Evolutionary conservation across 257 asterid species (phyloP), one percentile per base, ranked within the genome.

Genomic region (Primulina tabacum): DNA sequence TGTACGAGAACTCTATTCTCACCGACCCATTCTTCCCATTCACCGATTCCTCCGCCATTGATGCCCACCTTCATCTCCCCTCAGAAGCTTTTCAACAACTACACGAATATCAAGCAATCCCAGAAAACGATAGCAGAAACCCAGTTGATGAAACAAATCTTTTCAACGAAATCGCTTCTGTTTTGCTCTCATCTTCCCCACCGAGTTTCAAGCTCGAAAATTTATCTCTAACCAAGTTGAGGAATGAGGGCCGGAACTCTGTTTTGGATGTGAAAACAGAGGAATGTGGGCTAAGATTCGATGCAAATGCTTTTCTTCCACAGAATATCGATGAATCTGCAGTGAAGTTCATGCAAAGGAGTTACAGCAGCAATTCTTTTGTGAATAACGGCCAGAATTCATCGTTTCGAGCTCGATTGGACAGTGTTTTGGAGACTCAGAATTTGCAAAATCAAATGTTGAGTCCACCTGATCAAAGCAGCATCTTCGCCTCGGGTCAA

Each of bases 311-410:
- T 6, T 35, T 70, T 68, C 37, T 79, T 56, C 81, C 79, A 12
- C 79, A 74, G 30, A 77, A 75, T 30, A 81, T 55, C 55, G 76
- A 63, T 16, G 82, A 86, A 28, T 66, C 81, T 78, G 86, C 80
- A 6, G 68, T 71, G 67, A 92, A 79, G 74, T 33, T 88, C 81
- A 90, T 92, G 90, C 97, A 88, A 58, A 84, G 95, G 80, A 92
- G 95, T 64, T 83, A 68, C 64, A 90, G 96, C 62, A 90, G 97
- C 65, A 87, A 83, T 60, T 80, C 85, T 28, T 87, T 84, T 64
- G 93, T 82, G 12, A 79, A 78, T 14, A 82, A 69, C 4, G 20
- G 2, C 6, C 80, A 62, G 11, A 71, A 59, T 11, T 75, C 76
- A 6, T 12, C 72, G 14, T 86, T 82, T 65, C 86, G 70, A 8